Percentiles rank a stretch among this genome's conserved stretches.
These are phyloP conservation scores for Trametes hirsuta DNA, from an alignment of 1,284 basidiomycete genomes.

Conservation along the genomic window DNA sequence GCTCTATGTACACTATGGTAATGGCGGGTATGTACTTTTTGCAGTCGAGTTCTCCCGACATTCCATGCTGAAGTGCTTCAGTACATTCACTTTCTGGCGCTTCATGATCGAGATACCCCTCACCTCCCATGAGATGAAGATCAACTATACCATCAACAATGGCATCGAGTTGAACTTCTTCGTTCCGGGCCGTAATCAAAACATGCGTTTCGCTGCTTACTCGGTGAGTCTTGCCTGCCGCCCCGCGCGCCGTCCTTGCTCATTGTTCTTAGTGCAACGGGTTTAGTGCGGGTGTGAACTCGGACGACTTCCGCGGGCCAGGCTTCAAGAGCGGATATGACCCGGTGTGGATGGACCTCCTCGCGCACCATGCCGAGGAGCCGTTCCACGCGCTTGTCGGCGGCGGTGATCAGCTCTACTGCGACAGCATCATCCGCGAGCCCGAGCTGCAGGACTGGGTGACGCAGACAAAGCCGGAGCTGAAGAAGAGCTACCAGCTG, in stretches of 20 bases:
- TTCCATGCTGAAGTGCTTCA: slow-evolving; percentile 30
- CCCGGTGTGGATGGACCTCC: slow-evolving; percentile 91
- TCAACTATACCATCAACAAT: slow-evolving; percentile 80
- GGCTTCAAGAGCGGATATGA: slow-evolving; percentile 82
- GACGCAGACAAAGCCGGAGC: slow-evolving; percentile 61
- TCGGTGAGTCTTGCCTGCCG: slow-evolving; percentile 53
- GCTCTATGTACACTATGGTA: slow-evolving; percentile 80
- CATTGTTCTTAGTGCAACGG: slow-evolving; percentile 69
- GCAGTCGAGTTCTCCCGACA: background rate
- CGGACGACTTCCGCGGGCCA: slow-evolving; percentile 76
- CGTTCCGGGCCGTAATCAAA: slow-evolving; percentile 81
- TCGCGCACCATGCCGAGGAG: slow-evolving; percentile 75
- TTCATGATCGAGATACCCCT: slow-evolving; percentile 89
- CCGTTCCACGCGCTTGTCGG: slow-evolving; percentile 89
- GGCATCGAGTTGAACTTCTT: slow-evolving; percentile 83
- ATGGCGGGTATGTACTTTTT: slow-evolving; percentile 52
- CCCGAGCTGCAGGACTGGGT: slow-evolving; percentile 87
- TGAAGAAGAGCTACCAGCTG: slow-evolving; percentile 66
- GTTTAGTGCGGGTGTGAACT: slow-evolving; percentile 79
- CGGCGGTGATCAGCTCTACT: slow-evolving; percentile 86
- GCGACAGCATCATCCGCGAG: slow-evolving; percentile 72
- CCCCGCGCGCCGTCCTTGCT: background rate
- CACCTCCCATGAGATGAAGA: slow-evolving; percentile 71
- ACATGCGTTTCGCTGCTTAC: slow-evolving; percentile 91
- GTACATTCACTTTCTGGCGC: slow-evolving; percentile 92